These are phyloP conservation scores for Sphaerulina populicola DNA, from an alignment of 2,329 filamentous ascomycete genomes.

Conservation along the genomic window DNA sequence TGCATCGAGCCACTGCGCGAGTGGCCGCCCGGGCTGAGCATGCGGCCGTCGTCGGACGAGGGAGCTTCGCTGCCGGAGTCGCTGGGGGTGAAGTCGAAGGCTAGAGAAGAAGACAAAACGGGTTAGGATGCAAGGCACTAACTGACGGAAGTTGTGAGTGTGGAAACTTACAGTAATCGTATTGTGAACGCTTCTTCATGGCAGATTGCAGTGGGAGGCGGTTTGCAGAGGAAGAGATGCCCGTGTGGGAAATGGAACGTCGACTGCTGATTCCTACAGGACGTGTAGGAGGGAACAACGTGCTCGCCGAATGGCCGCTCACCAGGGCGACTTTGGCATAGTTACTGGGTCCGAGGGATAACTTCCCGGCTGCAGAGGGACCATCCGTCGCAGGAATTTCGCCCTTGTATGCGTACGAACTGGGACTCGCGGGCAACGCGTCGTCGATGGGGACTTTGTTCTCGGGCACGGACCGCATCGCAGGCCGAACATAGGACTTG, in stretches of 20 bases:
- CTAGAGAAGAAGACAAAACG: neutral
- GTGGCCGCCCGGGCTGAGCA: slow-evolving; percentile 9
- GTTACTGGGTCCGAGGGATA: neutral
- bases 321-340: slow-evolving; percentile 8
- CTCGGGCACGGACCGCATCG: slow-evolving; percentile 25
- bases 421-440: slow-evolving; percentile 9
- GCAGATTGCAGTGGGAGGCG: slow-evolving; percentile 11
- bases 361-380: too few relatives aligned
- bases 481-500: slow-evolving; percentile 19
- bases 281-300: slow-evolving; percentile 4
- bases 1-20: slow-evolving; percentile 11
- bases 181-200: slow-evolving; percentile 20
- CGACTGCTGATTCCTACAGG: slow-evolving; percentile 6
- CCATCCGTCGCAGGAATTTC: slow-evolving; percentile 21
- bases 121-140: neutral
- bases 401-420: slow-evolving; percentile 25
- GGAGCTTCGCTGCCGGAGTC: slow-evolving; percentile 15
- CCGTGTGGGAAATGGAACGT: slow-evolving; percentile 11
- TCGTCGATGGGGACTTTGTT: slow-evolving; percentile 18
- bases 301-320: slow-evolving; percentile 8
- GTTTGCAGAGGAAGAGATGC: neutral
- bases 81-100: slow-evolving; percentile 21
- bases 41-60: slow-evolving; percentile 18
- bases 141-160: neutral
- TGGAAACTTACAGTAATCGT: slow-evolving; percentile 22